Base-by-base conservation (phyloP, 1,139 yeast genomes). In the Suhomyces yuchorum region DNA sequence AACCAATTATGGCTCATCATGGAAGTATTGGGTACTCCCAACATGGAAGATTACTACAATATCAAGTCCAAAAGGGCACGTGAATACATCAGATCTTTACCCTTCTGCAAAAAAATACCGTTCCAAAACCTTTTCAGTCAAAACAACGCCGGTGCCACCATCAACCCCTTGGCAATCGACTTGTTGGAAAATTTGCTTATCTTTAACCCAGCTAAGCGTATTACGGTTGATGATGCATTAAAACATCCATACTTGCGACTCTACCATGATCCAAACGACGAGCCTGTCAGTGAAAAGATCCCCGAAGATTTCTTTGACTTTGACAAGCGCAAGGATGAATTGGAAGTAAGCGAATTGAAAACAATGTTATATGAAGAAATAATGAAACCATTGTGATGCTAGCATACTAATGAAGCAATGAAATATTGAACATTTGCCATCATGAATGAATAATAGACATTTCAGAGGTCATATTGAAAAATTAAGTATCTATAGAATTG, bases 21-120 rank as follows among this genome's bases (percentile, higher is more conserved):
- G 74, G 96, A 90, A 62, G 84, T 91, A 2, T 71, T 93, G 54
- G 99, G 99, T 1, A 87, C 97, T 1, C 99, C 99, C 4, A 74
- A 80, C 36, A 83, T 82, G 70, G 93, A 87, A 55, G 97, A 90
- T 60, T 82, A 88, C 66, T 78, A 80, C 59, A 83, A 87, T 52
- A 87, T 93, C 59, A 89, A 87, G 66, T 84, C 90, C 51, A 81
- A 82, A 57, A 78, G 97, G 39, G 98, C 98, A 0, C 78, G 95
- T 50, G 95, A 88, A 58, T 93, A 93, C 67, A 86, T 93, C 49
- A 74, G 85, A 43, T 77, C 89, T 20, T 76, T 90, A 54, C 95
- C 96, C 36, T 80, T 81, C 63, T 75, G 80, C 57, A 77, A 80
- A 54, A 80, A 77, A 56, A 71, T 80, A 2, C 81, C 86, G 17